Percentiles rank a stretch among this genome's conserved stretches.
phyloP scores from a whole-genome alignment of 73 alveolate genomes.

The Durusdinium trenchii region DNA sequence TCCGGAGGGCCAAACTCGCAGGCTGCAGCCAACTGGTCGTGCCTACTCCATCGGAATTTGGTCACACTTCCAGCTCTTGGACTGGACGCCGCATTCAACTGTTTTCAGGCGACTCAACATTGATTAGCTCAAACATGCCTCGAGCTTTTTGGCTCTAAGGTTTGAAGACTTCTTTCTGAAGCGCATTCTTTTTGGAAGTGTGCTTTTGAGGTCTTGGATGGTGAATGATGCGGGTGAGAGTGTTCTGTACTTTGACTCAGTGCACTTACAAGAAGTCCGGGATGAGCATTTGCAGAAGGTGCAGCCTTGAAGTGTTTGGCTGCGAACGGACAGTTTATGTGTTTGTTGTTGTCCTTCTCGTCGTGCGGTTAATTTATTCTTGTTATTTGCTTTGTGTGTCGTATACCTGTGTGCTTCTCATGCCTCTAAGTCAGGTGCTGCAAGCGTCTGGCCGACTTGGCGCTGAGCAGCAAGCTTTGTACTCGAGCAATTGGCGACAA shows the following conservation, averaged over 20 bases:
- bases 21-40: constrained; percentile 92
- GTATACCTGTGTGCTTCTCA: neutral
- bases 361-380: too few species aligned
- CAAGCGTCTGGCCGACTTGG: constrained; percentile 93
- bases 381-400: neutral
- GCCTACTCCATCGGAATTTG: constrained; percentile 84
- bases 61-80: constrained; percentile 94
- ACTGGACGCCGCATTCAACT: constrained; percentile 92
- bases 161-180: neutral
- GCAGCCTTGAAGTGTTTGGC: too few species aligned
- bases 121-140: neutral
- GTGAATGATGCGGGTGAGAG: constrained; percentile 87
- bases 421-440: constrained; percentile 1
- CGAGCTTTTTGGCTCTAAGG: neutral
- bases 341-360: too few species aligned
- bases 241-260: constrained; percentile 57
- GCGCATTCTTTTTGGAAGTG: neutral
- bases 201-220: constrained; percentile 78
- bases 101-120: constrained; percentile 55
- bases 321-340: too few species aligned
- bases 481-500: constrained; percentile 59
- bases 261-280: constrained; percentile 91
- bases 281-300: constrained; percentile 95
- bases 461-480: constrained; percentile 91
- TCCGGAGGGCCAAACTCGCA: neutral